Percentiles rank a stretch among this genome's conserved stretches.
Evolutionary conservation across 2,329 filamentous ascomycete genomes (phyloP).

Genomic region (Paracoccidioides lutzii): DNA sequence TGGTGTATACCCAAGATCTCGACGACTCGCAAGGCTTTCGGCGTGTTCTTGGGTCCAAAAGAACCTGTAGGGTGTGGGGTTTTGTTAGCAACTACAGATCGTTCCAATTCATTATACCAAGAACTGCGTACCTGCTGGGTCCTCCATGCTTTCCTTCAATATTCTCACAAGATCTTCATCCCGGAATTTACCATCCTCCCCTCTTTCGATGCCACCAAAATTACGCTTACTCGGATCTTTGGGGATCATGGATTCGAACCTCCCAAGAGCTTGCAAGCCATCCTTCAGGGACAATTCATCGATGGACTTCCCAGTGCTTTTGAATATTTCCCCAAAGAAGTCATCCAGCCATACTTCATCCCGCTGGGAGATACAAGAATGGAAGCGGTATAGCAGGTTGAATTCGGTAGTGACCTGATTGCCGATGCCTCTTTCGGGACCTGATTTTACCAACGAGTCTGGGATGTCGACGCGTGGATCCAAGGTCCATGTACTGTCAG

Average conservation of each 20-base stretch:
- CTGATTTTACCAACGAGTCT: constrained; percentile 13
- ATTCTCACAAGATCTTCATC: constrained; percentile 59
- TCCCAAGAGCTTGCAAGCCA: constrained; percentile 38
- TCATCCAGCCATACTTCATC: constrained; percentile 62
- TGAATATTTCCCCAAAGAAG: constrained; percentile 35
- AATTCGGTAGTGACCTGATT: constrained; percentile 42
- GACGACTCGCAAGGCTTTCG: constrained; percentile 56
- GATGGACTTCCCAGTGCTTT: constrained; percentile 6
- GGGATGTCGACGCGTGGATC: constrained; percentile 27
- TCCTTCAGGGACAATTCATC: constrained; percentile 9
- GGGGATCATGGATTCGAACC: constrained; percentile 44
- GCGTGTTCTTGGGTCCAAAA: constrained; percentile 59
- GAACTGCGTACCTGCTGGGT: constrained; percentile 41
- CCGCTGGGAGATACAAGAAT: constrained; percentile 52
- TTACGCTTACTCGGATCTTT: constrained; percentile 48
- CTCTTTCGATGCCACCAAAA: constrained; percentile 49
- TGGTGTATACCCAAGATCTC: constrained; percentile 71
- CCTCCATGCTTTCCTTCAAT: constrained; percentile 50
- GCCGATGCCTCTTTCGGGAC: constrained; percentile 30
- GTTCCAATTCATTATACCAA: neutral
- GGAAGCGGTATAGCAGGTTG: constrained; percentile 40
- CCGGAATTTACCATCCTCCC: constrained; percentile 47
- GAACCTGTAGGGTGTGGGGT: constrained; percentile 29
- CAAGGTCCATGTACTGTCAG: constrained; percentile 30
- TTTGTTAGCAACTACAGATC: neutral